Base-by-base conservation (phyloP, 805 yeast species). In the Saccharomycopsis sp. region DNA sequence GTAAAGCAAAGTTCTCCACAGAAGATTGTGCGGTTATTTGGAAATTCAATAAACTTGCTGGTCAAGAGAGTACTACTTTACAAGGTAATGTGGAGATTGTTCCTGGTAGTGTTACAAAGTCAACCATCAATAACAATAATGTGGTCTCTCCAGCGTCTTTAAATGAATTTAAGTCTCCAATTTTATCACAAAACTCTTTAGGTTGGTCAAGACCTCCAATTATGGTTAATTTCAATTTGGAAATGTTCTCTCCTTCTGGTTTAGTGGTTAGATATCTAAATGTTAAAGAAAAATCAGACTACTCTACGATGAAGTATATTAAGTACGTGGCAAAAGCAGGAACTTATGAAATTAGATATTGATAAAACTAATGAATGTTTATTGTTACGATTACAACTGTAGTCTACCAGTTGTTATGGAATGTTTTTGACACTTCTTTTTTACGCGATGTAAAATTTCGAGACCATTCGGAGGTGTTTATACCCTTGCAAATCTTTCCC, bases 271-370 rank as follows among this genome's bases (percentile, higher is more conserved):
- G 80, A 46, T 81, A 72, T 55, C 64, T 88, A 50, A 76, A 74
- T 53, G 79, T 89, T 4, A 63, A 55, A 45, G 69, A 88, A 62
- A 61, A 69, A 57, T 52, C 60, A 51, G 72, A 72, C 40, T 84
- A 85, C 60, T 63, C 70, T 21, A 76, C 94, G 0, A 75, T 83
- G 18, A 89, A 88, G 56, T 86, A 94, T 94, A 94, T 88, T 26
- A 74, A 83, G 51, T 89, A 89, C 56, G 56, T 72, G 13, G 69
- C 89, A 1, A 72, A 69, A 45, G 76, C 89, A 0, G 95, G 95
- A 0, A 72, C 81, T 5, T 87, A 84, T 51, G 96, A 88, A 47
- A 68, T 85, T 8, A 66, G 96, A 41, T 76, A 76, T 47, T n/a
- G n/a, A n/a, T n/a, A n/a, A n/a, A n/a, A n/a, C n/a, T n/a, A n/a